Conservation (phyloP, 805 yeast species). For the Candida loeiensis region DNA sequence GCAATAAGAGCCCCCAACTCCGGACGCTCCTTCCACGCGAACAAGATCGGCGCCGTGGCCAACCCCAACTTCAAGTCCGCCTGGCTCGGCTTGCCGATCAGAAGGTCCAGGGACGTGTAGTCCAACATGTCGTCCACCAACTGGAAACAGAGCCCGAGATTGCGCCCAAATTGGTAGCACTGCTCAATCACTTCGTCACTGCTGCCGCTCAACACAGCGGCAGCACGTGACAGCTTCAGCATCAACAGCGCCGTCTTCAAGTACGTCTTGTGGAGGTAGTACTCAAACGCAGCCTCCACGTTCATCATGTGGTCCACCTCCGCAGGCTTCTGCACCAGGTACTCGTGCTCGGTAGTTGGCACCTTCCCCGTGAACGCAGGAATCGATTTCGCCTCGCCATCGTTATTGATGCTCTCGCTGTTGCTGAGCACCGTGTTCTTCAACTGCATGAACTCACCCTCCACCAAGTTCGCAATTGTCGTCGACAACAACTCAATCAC, state of each 20-base stretch:
- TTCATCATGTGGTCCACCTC: constrained; percentile 58
- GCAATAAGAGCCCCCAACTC: constrained; percentile 79
- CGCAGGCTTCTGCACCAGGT: constrained; percentile 38
- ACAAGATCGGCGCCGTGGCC: constrained; percentile 95
- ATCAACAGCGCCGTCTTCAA: constrained; percentile 91
- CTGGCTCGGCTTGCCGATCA: constrained; percentile 92
- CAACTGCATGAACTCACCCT: constrained; percentile 98
- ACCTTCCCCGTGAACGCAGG: constrained; percentile 63
- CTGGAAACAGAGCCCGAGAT: constrained; percentile 93
- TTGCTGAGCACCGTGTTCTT: constrained; percentile 74
- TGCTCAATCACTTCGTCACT: constrained; percentile 70
- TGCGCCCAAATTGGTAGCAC: constrained; percentile 88
- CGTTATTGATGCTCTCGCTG: constrained; percentile 46
- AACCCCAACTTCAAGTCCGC: constrained; percentile 91
- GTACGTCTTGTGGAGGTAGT: constrained; percentile 92
- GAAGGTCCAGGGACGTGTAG: constrained; percentile 80
- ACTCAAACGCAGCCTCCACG: constrained; percentile 89
- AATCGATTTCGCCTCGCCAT: constrained; percentile 40
- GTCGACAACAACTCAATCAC: constrained; percentile 94
- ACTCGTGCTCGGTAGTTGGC: constrained; percentile 58
- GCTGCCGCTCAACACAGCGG: constrained; percentile 90
- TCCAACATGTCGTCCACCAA: constrained; percentile 95
- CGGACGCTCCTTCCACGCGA: constrained; percentile 89
- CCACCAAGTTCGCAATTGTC: constrained; percentile 93
- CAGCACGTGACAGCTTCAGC: constrained; percentile 89